Conservation (phyloP, 805 yeast genomes). For the Komagataella pseudopastoris region DNA sequence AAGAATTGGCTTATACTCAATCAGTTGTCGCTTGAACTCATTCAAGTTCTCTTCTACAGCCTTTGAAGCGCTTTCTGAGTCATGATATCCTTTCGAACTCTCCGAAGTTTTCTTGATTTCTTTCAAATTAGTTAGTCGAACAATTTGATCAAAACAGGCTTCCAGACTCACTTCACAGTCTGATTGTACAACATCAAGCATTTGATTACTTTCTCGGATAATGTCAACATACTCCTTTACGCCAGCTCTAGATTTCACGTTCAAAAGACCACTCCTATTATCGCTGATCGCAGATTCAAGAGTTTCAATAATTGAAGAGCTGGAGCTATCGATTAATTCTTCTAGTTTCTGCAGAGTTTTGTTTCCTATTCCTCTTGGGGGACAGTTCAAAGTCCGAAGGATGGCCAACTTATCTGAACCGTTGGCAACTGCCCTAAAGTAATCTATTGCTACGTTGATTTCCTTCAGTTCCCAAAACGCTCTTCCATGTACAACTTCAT, state of each 20-base stretch:
- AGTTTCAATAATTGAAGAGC: not conserved
- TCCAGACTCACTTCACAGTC: not conserved
- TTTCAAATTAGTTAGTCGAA: constrained; percentile 8
- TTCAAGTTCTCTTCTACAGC: constrained; percentile 8
- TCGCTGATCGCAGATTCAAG: not conserved
- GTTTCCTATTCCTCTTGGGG: constrained; percentile 58
- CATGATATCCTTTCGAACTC: not conserved
- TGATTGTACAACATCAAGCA: constrained; percentile 4
- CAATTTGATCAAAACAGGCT: constrained; percentile 9
- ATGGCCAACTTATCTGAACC: constrained; percentile 49
- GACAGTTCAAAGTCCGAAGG: constrained; percentile 41
- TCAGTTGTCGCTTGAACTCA: constrained; percentile 14
- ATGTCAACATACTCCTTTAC: constrained; percentile 16
- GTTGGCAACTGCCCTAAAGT: constrained; percentile 47
- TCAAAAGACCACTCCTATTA: constrained; percentile 1
- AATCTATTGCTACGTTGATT: constrained; percentile 46
- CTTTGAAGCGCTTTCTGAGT: constrained; percentile 1
- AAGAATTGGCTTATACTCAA: constrained; percentile 9
- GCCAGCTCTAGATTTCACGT: constrained; percentile 9
- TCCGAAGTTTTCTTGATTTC: not conserved
- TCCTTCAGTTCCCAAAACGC: constrained; percentile 76
- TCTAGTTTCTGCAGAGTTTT: constrained; percentile 27
- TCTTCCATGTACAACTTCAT: constrained; percentile 54
- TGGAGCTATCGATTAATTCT: constrained; percentile 1
- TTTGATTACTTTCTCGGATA: constrained; percentile 10